phyloP scores from a whole-genome alignment of 2,329 filamentous ascomycete genomes.

The Curvularia lunata region DNA sequence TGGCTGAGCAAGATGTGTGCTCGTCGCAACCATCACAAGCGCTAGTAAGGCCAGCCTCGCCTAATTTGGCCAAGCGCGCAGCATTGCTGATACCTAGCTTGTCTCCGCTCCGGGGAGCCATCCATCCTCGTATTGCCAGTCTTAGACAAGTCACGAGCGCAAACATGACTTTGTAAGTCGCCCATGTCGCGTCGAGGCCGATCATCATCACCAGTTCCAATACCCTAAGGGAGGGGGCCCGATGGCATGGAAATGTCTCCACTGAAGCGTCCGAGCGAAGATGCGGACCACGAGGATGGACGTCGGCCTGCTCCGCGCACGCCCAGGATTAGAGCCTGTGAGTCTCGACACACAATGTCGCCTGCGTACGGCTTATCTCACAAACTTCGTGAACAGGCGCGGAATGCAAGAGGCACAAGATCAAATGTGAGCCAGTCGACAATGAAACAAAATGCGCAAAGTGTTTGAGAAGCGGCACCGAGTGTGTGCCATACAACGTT shows the following conservation, averaged over 20 bases:
- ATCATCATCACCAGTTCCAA: conserved; percentile 17
- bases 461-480: conserved; percentile 63
- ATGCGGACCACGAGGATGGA: conserved; percentile 38
- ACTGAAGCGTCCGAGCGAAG: conserved; percentile 39
- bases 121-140: conserved; percentile 6
- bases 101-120: neutral
- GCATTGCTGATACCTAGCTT: neutral
- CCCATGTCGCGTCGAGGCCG: conserved; percentile 2
- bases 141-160: conserved; percentile 10
- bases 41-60: neutral
- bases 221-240: conserved; percentile 9
- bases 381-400: conserved; percentile 27
- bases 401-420: conserved; percentile 47
- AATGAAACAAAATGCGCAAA: conserved; percentile 44
- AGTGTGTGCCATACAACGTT: conserved; percentile 74
- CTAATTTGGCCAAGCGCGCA: neutral
- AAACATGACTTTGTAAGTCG: neutral
- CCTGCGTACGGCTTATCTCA: conserved; percentile 2
- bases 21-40: neutral
- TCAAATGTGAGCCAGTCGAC: conserved; percentile 43
- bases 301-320: conserved; percentile 35
- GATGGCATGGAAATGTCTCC: conserved; percentile 69
- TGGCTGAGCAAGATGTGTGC: neutral
- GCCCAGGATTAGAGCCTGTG: conserved; percentile 38
- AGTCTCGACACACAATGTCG: conserved; percentile 6